Evolutionary conservation across 345 rosid genomes (phyloP).

Genomic region (Noccaea bulbosa): DNA sequence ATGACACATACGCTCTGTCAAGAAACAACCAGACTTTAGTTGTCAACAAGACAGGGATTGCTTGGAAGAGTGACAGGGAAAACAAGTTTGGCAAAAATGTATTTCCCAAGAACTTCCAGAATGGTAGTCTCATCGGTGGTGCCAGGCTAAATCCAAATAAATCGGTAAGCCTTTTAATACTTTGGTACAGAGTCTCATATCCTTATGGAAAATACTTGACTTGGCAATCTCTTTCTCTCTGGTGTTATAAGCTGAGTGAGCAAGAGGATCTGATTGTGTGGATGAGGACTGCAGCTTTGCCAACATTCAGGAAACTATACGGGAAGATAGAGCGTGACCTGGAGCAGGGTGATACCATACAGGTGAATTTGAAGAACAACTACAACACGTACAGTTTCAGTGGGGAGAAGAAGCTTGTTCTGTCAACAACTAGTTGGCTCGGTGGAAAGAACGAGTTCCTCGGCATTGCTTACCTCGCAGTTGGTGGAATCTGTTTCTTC

Average conservation of each 20-base stretch:
- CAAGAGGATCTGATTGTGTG: slow-evolving; percentile 98
- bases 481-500: slow-evolving; percentile 88
- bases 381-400: slow-evolving; percentile 94
- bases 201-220: slow-evolving; percentile 26
- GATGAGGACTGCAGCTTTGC: slow-evolving; percentile 99
- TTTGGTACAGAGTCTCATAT: background rate
- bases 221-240: background rate
- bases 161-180: slow-evolving; percentile 58
- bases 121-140: slow-evolving; percentile 67
- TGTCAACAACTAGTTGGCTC: slow-evolving; percentile 96
- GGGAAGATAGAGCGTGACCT: slow-evolving; percentile 93
- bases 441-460: slow-evolving; percentile 98
- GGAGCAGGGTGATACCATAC: slow-evolving; percentile 50
- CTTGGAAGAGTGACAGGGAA: slow-evolving; percentile 95
- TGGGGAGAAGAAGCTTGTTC: slow-evolving; percentile 94
- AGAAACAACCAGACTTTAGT: slow-evolving; percentile 47
- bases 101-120: slow-evolving; percentile 80
- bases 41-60: slow-evolving; percentile 68
- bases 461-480: slow-evolving; percentile 93
- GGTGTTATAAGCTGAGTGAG: slow-evolving; percentile 67
- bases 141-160: slow-evolving; percentile 39
- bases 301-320: slow-evolving; percentile 93
- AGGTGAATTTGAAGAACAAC: slow-evolving; percentile 61
- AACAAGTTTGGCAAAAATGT: slow-evolving; percentile 87
- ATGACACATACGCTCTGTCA: slow-evolving; percentile 75